phyloP scores from a whole-genome alignment of 1,139 yeast genomes.

The Saccharomyces hybrid region DNA sequence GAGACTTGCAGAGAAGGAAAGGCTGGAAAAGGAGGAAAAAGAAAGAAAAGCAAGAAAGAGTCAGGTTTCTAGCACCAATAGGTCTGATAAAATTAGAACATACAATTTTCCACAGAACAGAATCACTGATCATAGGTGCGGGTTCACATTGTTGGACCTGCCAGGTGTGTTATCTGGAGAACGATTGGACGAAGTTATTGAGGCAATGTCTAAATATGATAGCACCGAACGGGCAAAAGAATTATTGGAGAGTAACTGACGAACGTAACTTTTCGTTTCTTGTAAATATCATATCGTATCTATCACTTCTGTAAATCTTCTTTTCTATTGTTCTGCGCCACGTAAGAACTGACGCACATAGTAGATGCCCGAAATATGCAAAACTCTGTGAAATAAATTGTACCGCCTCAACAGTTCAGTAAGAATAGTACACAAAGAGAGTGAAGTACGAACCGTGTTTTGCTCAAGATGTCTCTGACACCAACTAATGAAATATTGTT shows the following conservation, averaged over 20 bases:
- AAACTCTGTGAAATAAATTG: background rate
- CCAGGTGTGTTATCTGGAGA: conserved; percentile 72
- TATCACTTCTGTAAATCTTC: background rate
- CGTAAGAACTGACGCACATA: background rate
- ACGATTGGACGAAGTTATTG: conserved; percentile 55
- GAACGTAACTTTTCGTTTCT: background rate
- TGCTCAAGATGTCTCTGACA: background rate
- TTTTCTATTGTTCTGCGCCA: background rate
- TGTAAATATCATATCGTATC: background rate
- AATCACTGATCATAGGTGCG: conserved; percentile 90
- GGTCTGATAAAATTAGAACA: conserved; percentile 90
- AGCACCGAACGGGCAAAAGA: conserved; percentile 40
- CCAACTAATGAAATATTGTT: conserved; percentile 30
- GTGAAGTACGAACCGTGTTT: background rate
- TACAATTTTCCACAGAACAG: conserved; percentile 90
- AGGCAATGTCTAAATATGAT: conserved; percentile 44
- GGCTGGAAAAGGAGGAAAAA: conserved; percentile 53
- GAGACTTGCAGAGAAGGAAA: conserved; percentile 73
- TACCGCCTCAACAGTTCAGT: background rate
- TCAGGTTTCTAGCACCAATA: conserved; percentile 81
- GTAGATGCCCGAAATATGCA: background rate
- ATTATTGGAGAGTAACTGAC: conserved; percentile 27
- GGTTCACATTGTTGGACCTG: conserved; percentile 69
- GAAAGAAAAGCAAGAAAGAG: conserved; percentile 66
- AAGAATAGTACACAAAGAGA: background rate